These are phyloP conservation scores for Streptanthus diversifolius DNA, from an alignment of 345 rosid genomes.

Conservation along the genomic window DNA sequence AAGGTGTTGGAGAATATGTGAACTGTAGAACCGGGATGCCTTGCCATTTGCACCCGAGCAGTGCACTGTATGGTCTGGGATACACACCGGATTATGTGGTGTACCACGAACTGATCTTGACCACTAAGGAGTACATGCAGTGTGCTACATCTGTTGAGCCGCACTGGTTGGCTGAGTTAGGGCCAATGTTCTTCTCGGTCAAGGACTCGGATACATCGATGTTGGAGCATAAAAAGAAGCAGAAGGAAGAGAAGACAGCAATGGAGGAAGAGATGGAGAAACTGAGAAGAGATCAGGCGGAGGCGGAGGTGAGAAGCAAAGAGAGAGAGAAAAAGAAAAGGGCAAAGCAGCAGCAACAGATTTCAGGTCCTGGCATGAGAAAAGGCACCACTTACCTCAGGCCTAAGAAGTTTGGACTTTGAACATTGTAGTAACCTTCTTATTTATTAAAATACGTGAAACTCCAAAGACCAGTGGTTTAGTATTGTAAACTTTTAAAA, in stretches of 20 bases:
- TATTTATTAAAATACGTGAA: constrained; percentile 3
- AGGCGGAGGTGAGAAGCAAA: constrained; percentile 48
- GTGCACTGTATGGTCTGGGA: constrained; percentile 87
- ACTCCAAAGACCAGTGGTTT: not conserved
- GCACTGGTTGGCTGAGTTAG: constrained; percentile 90
- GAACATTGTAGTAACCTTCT: constrained; percentile 12
- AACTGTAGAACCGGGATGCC: constrained; percentile 89
- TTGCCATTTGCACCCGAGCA: constrained; percentile 90
- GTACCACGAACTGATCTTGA: constrained; percentile 84
- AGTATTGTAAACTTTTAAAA: not conserved
- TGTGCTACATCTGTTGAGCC: constrained; percentile 93
- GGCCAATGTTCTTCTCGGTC: constrained; percentile 95
- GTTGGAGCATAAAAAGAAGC: constrained; percentile 87
- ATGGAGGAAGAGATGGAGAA: constrained; percentile 98
- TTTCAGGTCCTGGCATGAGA: constrained; percentile 64
- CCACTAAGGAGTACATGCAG: constrained; percentile 96
- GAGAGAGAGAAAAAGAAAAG: constrained; percentile 58
- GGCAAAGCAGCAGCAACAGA: constrained; percentile 67
- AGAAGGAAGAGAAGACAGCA: constrained; percentile 82
- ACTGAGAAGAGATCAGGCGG: constrained; percentile 72
- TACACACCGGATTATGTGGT: constrained; percentile 85
- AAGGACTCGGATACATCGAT: constrained; percentile 86
- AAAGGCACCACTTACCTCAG: constrained; percentile 67
- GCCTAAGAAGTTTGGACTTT: constrained; percentile 82
- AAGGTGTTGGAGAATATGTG: constrained; percentile 96